Percentiles rank a stretch among this genome's conserved stretches.
Evolutionary conservation across 1,284 basidiomycete species (phyloP).

Genomic region (Puccinia hordei): DNA sequence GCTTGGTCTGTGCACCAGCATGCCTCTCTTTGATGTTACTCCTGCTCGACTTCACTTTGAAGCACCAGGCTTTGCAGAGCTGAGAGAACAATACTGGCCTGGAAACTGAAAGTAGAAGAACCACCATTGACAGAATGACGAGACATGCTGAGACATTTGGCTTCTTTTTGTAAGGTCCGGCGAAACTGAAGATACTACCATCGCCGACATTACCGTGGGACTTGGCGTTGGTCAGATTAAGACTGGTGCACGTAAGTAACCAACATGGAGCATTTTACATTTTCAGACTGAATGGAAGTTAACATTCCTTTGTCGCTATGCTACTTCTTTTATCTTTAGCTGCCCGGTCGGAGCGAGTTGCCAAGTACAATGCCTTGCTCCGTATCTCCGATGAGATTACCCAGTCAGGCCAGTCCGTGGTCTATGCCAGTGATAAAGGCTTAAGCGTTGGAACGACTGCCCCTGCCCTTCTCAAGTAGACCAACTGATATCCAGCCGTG

Average conservation of each 20-base stretch:
- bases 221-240: conserved; percentile 95
- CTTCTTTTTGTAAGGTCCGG: conserved; percentile 39
- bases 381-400: conserved; percentile 57
- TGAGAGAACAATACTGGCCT: not conserved
- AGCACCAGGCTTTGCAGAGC: not conserved
- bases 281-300: not conserved
- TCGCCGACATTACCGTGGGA: conserved; percentile 93
- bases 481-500: not conserved
- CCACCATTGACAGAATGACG: not conserved
- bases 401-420: conserved; percentile 13
- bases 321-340: conserved; percentile 14
- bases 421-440: conserved; percentile 40
- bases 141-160: not conserved
- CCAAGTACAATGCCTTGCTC: conserved; percentile 58
- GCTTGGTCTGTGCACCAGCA: not conserved
- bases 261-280: not conserved
- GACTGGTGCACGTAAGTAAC: conserved; percentile 73
- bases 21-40: not conserved
- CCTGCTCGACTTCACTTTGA: not conserved
- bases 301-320: not conserved
- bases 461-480: conserved; percentile 39
- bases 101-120: not conserved
- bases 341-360: conserved; percentile 56
- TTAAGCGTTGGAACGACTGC: conserved; percentile 44
- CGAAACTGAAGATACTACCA: conserved; percentile 68